A percentile compares a stretch with the other conserved stretches of the same genome.
These are phyloP conservation scores for Kodamaea anthophila DNA, from an alignment of 1,139 yeast genomes.

Conservation along the genomic window DNA sequence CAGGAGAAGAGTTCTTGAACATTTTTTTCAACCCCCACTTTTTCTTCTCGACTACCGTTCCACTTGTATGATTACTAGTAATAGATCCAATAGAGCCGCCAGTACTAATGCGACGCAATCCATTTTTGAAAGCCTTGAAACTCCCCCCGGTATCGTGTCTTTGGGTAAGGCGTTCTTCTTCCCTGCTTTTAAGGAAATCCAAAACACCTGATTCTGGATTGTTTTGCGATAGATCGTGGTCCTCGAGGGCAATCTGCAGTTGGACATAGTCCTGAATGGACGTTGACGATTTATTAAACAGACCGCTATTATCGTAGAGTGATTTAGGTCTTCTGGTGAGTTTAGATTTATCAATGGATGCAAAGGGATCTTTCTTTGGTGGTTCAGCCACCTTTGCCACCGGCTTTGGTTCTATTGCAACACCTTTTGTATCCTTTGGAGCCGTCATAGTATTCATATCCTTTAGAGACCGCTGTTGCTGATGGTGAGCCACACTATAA, in stretches of 20 bases:
- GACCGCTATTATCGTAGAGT: slow-evolving; percentile 8
- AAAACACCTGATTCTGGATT: slow-evolving; percentile 17
- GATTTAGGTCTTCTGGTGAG: slow-evolving; percentile 19
- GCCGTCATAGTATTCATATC: too few relatives aligned
- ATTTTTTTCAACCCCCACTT: slow-evolving; percentile 2
- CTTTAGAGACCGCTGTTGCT: slow-evolving; percentile 3
- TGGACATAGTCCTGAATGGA: slow-evolving; percentile 33
- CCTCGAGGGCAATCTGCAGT: slow-evolving; percentile 16
- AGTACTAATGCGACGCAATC: slow-evolving; percentile 36
- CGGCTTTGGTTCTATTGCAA: background rate
- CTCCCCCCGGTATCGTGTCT: slow-evolving; percentile 43
- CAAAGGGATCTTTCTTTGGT: slow-evolving; percentile 28
- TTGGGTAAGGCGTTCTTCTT: slow-evolving; percentile 18
- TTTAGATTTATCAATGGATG: slow-evolving; percentile 33
- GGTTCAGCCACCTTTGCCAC: background rate
- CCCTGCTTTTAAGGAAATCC: slow-evolving; percentile 55
- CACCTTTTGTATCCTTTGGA: background rate
- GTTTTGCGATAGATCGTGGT: slow-evolving; percentile 1
- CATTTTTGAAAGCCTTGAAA: slow-evolving; percentile 31
- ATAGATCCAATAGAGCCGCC: slow-evolving; percentile 25
- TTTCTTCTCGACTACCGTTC: slow-evolving; percentile 3
- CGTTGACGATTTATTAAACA: slow-evolving; percentile 15
- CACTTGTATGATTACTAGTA: slow-evolving; percentile 10
- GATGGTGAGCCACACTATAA: slow-evolving; percentile 18
- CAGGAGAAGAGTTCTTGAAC: slow-evolving; percentile 1